A percentile compares a stretch with the other conserved stretches of the same genome.
Evolutionary conservation across 768 basidiomycete species (phyloP).

Genomic region (Leccinum subgranulosum): DNA sequence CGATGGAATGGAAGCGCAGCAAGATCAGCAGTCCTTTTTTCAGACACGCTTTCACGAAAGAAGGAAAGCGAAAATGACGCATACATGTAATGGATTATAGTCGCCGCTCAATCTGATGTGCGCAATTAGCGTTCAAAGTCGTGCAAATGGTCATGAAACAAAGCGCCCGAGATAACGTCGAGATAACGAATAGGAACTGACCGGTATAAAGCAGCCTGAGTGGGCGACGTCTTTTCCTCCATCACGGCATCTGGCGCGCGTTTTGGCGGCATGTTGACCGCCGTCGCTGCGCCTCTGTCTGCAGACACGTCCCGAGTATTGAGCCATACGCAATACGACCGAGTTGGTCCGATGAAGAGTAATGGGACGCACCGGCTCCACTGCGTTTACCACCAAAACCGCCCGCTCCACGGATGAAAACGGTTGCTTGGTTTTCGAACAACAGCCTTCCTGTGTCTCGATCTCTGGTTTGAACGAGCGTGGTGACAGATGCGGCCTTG

Average conservation of each 20-base stretch:
- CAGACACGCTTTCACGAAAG: conserved; percentile 1
- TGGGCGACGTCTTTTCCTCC: conserved; percentile 80
- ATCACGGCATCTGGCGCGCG: conserved; percentile 80
- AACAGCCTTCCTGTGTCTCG: conserved; percentile 72
- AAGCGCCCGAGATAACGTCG: not conserved
- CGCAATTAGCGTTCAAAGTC: not conserved
- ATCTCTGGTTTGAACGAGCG: conserved; percentile 76
- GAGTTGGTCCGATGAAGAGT: conserved; percentile 1
- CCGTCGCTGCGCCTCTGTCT: conserved; percentile 91
- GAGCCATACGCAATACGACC: not conserved
- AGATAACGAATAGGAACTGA: conserved; percentile 29
- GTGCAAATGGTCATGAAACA: not conserved
- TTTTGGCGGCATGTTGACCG: conserved; percentile 75
- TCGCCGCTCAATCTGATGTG: conserved; percentile 78
- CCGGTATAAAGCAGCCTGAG: conserved; percentile 93
- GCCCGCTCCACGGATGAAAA: conserved; percentile 92
- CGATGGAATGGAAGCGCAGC: not conserved
- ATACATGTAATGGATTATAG: conserved; percentile 83
- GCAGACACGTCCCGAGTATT: not conserved
- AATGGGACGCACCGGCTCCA: conserved; percentile 59
- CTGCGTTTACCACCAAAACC: conserved; percentile 91
- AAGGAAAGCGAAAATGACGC: conserved; percentile 15
- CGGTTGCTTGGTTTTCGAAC: conserved; percentile 90
- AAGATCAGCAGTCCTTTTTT: not conserved
- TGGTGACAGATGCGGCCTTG: conserved; percentile 89